A percentile compares a stretch with the other conserved stretches of the same genome.
Evolutionary conservation across 257 asterid species (phyloP).

Genomic region (Handroanthus guayacan): DNA sequence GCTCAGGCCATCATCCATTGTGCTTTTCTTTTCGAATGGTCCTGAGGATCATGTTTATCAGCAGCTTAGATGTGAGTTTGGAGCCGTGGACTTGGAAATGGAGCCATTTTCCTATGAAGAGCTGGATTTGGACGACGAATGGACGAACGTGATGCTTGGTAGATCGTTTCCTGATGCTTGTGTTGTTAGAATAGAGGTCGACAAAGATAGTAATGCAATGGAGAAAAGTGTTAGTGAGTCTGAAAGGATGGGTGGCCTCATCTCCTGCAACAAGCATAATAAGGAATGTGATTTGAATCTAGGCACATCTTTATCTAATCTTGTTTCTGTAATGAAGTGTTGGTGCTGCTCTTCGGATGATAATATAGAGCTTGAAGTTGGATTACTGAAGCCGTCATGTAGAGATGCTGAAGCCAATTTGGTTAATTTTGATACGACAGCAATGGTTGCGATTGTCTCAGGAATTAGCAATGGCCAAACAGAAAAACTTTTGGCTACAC

Average conservation of each 20-base stretch:
- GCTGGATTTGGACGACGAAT: conserved; percentile 61
- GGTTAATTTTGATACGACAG: conserved; percentile 91
- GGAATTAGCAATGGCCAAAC: conserved; percentile 85
- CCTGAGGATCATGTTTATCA: conserved; percentile 45
- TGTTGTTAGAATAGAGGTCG: conserved; percentile 56
- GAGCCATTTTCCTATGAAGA: conserved; percentile 46
- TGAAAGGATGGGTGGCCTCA: conserved; percentile 5
- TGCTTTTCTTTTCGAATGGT: conserved; percentile 82
- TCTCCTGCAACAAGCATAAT: conserved; percentile 44
- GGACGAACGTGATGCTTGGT: conserved; percentile 60
- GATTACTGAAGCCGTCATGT: conserved; percentile 26
- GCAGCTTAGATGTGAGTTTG: conserved; percentile 59
- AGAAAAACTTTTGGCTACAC: conserved; percentile 61
- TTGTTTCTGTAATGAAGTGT: conserved; percentile 63
- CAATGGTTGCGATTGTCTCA: conserved; percentile 83
- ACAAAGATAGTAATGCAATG: conserved; percentile 19
- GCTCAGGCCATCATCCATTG: conserved; percentile 64
- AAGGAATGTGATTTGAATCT: conserved; percentile 42
- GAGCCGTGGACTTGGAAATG: conserved; percentile 52
- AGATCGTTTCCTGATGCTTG: conserved; percentile 67
- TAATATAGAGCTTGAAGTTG: conserved; percentile 35
- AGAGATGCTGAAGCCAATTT: conserved; percentile 48
- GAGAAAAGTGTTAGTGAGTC: conserved; percentile 29
- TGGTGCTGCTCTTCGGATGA: conserved; percentile 56
- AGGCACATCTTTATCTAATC: conserved; percentile 58